Evolutionary conservation across 2,329 filamentous ascomycete genomes (phyloP), one percentile per base, ranked within the genome.

Genomic region (Coniochaeta hoffmannii): DNA sequence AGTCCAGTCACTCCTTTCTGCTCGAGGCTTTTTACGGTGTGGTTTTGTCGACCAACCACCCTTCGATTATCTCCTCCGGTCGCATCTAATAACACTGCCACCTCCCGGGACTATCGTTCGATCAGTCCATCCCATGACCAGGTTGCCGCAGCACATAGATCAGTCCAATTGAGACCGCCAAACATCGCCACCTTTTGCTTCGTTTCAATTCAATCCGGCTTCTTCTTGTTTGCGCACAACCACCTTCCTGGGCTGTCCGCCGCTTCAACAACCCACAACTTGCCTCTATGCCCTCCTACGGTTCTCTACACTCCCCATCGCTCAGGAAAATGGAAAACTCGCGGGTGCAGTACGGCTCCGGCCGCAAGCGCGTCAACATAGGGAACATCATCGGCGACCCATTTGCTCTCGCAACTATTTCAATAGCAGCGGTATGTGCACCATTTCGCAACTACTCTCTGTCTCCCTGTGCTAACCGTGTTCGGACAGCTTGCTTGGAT

Each of bases 321-420:
- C 76, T 90, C 67, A 78, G 76, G 73, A 91, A 90, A 85, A 90
- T 90, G 88, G 88, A 91, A 78, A 78, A 83, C 69, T 81, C 81
- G 62, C 79, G 82, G 68, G 75, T 66, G 60, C 71, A 74, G 62
- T 81, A 85, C 67, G 76, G 76, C 62, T 72, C 73, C 54, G 71
- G 78, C 67, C 77, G 80, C 67, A 77, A 71, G 67, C 75, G 76
- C 64, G 86, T 96, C 72, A 87, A 83, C 71, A 73, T 92, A 71
- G 89, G 89, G 69, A 95, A 97, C 73, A 91, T 99, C 65, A 80
- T 97, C 59, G 94, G 94, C 65, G 93, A 99, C 74, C 94, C 94
- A 6, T 97, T 99, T 73, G 92, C 93, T 58, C 82, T 99, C 58
- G 91, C 92, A 55, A 97, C 94, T 34, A 84, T 96, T 61, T 97